Conservation (phyloP, 2,329 filamentous ascomycete species). For the Hypoxylon sp. region DNA sequence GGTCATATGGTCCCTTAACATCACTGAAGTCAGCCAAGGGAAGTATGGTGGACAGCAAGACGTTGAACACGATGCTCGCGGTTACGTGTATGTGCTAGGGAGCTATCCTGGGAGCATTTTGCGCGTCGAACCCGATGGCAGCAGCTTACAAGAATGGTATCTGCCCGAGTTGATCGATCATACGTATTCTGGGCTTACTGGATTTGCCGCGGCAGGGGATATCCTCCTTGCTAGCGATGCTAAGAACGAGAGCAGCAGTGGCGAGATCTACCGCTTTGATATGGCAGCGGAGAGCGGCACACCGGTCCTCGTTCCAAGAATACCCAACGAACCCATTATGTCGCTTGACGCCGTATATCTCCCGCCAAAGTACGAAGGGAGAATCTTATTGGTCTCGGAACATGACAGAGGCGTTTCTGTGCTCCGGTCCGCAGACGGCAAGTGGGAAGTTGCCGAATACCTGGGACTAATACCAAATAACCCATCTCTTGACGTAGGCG, state of each 20-base stretch:
- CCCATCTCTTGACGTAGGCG: conserved; percentile 29
- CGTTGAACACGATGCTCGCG: conserved; percentile 48
- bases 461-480: conserved; percentile 46
- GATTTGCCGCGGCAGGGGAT: conserved; percentile 41
- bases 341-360: conserved; percentile 47
- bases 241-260: conserved; percentile 36
- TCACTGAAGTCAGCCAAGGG: conserved; percentile 44
- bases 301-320: conserved; percentile 39
- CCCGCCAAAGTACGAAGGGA: conserved; percentile 47
- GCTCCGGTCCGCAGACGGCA: conserved; percentile 47
- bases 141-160: conserved; percentile 46
- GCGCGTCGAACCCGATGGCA: conserved; percentile 45
- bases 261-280: conserved; percentile 50
- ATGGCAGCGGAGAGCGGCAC: conserved; percentile 36
- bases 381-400: conserved; percentile 47
- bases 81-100: conserved; percentile 51
- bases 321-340: conserved; percentile 28
- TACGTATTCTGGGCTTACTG: conserved; percentile 41
- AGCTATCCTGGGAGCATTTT: conserved; percentile 50
- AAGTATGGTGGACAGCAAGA: conserved; percentile 52
- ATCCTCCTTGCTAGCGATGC: conserved; percentile 47
- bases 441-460: conserved; percentile 49
- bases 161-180: conserved; percentile 42
- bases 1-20: conserved; percentile 47
- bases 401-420: conserved; percentile 48